These are phyloP conservation scores for Aspergillus sp. DNA, from an alignment of 2,329 filamentous ascomycete species.

Conservation along the genomic window DNA sequence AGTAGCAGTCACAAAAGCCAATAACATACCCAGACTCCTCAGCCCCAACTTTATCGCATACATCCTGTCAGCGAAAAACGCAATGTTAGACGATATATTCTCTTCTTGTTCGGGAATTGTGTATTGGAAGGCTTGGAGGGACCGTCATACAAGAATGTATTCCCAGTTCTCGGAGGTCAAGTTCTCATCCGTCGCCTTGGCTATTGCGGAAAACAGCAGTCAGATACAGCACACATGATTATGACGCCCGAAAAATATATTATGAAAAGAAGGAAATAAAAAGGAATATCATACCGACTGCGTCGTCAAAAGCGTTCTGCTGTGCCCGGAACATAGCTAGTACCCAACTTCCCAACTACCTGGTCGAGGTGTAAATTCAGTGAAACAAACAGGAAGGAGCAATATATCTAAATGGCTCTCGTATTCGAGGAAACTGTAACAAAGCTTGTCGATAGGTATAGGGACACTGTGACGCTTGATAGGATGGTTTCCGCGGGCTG, in stretches of 20 bases:
- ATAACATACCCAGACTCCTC: slow-evolving; percentile 48
- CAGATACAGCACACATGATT: slow-evolving; percentile 20
- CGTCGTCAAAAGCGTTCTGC: slow-evolving; percentile 69
- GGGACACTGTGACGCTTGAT: not conserved
- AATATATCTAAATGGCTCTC: not conserved
- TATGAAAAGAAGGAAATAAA: slow-evolving; percentile 14
- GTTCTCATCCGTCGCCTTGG: slow-evolving; percentile 94
- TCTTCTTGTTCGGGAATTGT: not conserved
- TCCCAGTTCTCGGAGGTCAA: slow-evolving; percentile 83
- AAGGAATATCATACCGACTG: slow-evolving; percentile 54
- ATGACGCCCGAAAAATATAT: no score
- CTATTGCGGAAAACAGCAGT: slow-evolving; percentile 41
- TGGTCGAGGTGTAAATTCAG: not conserved
- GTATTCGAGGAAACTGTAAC: not conserved
- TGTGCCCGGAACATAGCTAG: slow-evolving; percentile 58
- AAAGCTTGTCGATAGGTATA: not conserved
- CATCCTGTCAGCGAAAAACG: slow-evolving; percentile 46
- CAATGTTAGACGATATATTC: slow-evolving; percentile 17
- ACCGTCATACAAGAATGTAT: slow-evolving; percentile 57
- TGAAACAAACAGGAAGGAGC: not conserved
- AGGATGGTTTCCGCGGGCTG: not conserved
- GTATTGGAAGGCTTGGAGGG: not conserved
- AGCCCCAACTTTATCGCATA: slow-evolving; percentile 58
- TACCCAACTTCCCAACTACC: not conserved
- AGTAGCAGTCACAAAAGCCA: not conserved